phyloP scores from a whole-genome alignment of 225 moss, liverwort and hornwort species.

The Rhytidiadelphus loreus region DNA sequence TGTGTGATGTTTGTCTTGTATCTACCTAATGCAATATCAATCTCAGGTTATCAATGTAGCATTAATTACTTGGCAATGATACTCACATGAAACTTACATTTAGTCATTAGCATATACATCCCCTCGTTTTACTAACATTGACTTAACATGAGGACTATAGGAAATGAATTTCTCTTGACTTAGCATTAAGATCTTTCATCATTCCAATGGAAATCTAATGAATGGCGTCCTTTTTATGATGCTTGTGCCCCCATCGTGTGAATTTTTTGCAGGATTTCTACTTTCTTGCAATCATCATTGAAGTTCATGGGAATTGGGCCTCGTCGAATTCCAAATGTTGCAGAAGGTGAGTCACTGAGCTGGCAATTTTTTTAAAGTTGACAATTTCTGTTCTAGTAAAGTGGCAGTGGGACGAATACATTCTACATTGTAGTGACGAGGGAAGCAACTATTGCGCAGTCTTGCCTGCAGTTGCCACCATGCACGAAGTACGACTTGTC shows the following conservation, averaged over 20 bases:
- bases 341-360: neutral
- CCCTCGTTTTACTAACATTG: neutral
- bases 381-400: neutral
- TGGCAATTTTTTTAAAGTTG: neutral
- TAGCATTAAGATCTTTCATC: too few species aligned
- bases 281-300: neutral
- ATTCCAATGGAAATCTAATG: neutral
- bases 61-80: neutral
- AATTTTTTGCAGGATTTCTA: neutral
- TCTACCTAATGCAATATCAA: fast-evolving
- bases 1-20: neutral
- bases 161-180: neutral
- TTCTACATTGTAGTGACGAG: neutral
- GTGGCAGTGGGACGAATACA: too few species aligned
- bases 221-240: neutral
- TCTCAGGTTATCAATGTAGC: too few species aligned
- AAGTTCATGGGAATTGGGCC: neutral
- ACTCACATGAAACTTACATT: neutral
- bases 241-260: too few species aligned
- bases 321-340: neutral
- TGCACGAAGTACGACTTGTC: neutral
- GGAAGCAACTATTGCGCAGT: neutral
- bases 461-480: neutral
- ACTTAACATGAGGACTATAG: too few species aligned
- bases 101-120: too few species aligned